Percentiles rank a stretch among this genome's conserved stretches.
phyloP scores from a whole-genome alignment of 2,329 filamentous ascomycete species.

The Myriosclerotinia scirpicola region DNA sequence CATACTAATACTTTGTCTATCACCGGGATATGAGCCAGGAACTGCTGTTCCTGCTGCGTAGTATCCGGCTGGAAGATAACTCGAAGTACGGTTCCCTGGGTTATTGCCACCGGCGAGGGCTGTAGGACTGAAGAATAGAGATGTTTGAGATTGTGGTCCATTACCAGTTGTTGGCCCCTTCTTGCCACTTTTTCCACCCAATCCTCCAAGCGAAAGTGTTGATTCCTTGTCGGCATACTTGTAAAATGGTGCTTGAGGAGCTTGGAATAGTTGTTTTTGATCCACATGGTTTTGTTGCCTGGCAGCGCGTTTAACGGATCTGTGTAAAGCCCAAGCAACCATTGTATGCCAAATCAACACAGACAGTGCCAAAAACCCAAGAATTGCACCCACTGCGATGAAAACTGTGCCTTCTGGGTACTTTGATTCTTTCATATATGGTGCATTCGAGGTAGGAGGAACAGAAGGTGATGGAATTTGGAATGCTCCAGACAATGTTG shows the following conservation, averaged over 20 bases:
- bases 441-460: conserved; percentile 79
- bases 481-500: conserved; percentile 56
- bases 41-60: conserved; percentile 65
- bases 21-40: conserved; percentile 40
- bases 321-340: conserved; percentile 87
- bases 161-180: conserved; percentile 44
- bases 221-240: conserved; percentile 59
- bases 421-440: conserved; percentile 85
- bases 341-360: conserved; percentile 85
- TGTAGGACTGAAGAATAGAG: conserved; percentile 92
- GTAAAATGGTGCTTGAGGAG: conserved; percentile 52
- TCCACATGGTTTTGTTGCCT: conserved; percentile 68
- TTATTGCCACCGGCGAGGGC: conserved; percentile 60
- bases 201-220: conserved; percentile 34
- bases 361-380: conserved; percentile 79
- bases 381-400: conserved; percentile 85
- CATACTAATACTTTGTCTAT: conserved; percentile 53
- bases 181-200: conserved; percentile 37
- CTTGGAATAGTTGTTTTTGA: conserved; percentile 65
- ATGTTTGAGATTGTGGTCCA: conserved; percentile 28
- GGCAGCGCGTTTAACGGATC: conserved; percentile 85
- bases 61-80: conserved; percentile 88
- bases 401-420: conserved; percentile 94
- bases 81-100: conserved; percentile 64
- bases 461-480: conserved; percentile 72